These are phyloP conservation scores for Geotrichum cucujoidarum DNA, from an alignment of 1,139 yeast species.

Conservation along the genomic window DNA sequence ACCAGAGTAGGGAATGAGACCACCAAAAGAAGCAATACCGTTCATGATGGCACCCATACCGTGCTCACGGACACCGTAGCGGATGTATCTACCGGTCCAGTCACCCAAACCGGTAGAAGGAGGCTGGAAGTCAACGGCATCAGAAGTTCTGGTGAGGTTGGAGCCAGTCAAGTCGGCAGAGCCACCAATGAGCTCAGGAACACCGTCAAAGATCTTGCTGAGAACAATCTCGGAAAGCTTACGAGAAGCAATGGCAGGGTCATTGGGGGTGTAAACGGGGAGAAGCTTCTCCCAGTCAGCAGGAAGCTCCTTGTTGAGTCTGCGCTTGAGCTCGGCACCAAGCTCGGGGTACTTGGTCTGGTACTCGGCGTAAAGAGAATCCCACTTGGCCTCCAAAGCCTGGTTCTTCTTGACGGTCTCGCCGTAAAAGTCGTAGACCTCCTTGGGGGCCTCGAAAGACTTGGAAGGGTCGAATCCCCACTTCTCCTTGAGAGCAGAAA, in stretches of 20 bases:
- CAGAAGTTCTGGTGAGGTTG: constrained; percentile 86
- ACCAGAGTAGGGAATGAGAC: constrained; percentile 92
- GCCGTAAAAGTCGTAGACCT: constrained; percentile 68
- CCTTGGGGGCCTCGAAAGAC: constrained; percentile 74
- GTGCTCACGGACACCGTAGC: constrained; percentile 99
- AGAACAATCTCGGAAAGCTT: constrained; percentile 86
- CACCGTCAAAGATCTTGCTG: constrained; percentile 52
- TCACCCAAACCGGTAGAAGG: constrained; percentile 77
- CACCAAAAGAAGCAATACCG: constrained; percentile 96
- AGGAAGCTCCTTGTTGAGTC: constrained; percentile 79
- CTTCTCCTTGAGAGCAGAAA: constrained; percentile 76
- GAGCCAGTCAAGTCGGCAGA: constrained; percentile 98
- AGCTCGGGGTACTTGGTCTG: constrained; percentile 66
- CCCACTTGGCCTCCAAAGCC: constrained; percentile 70
- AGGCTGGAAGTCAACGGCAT: constrained; percentile 91
- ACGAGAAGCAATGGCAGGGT: constrained; percentile 88
- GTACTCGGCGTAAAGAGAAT: constrained; percentile 57
- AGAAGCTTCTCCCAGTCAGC: constrained; percentile 71
- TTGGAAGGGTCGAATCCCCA: constrained; percentile 89
- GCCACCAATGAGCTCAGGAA: constrained; percentile 96
- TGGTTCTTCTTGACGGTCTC: constrained; percentile 57
- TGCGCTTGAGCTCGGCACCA: constrained; percentile 78
- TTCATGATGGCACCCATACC: constrained; percentile 99
- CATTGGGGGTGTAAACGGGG: constrained; percentile 75
- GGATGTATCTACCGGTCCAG: constrained; percentile 88